Evolutionary conservation across 106 monocot species (phyloP).

Genomic region (Acorus calamus): DNA sequence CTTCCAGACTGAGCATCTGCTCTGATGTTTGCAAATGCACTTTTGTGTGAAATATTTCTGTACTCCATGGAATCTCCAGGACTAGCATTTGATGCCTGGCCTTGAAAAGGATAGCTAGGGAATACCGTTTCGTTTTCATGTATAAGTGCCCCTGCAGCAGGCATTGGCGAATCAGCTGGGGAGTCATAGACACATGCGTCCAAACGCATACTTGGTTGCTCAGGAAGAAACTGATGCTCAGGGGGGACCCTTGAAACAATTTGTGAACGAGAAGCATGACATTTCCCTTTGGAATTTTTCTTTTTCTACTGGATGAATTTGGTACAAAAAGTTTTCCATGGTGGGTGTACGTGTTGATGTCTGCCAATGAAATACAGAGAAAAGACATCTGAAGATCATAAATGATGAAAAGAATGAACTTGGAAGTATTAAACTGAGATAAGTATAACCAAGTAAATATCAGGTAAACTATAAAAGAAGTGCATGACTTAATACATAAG

Average conservation of each 20-base stretch:
- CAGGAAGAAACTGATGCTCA: slow-evolving; percentile 96
- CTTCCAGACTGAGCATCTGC: slow-evolving; percentile 38
- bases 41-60: slow-evolving; percentile 28
- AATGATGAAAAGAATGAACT: neutral
- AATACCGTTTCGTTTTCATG: slow-evolving; percentile 38
- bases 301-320: slow-evolving; percentile 52
- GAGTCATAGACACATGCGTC: slow-evolving; percentile 66
- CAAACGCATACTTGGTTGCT: slow-evolving; percentile 66
- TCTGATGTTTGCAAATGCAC: slow-evolving; percentile 25
- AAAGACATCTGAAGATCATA: neutral
- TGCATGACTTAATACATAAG: no score
- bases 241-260: slow-evolving; percentile 48
- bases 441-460: neutral
- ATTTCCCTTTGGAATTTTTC: slow-evolving; percentile 34
- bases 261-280: slow-evolving; percentile 46
- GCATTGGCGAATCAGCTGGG: slow-evolving; percentile 42
- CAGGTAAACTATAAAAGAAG: no score
- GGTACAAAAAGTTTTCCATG: slow-evolving; percentile 46
- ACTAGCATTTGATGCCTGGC: slow-evolving; percentile 30
- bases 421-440: neutral
- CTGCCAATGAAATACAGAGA: slow-evolving; percentile 21
- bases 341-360: slow-evolving; percentile 46
- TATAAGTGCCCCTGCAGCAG: slow-evolving; percentile 27
- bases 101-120: slow-evolving; percentile 48
- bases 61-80: slow-evolving; percentile 40